Conservation (phyloP, 2,329 filamentous ascomycete genomes). For the Cercospora berteroae region DNA sequence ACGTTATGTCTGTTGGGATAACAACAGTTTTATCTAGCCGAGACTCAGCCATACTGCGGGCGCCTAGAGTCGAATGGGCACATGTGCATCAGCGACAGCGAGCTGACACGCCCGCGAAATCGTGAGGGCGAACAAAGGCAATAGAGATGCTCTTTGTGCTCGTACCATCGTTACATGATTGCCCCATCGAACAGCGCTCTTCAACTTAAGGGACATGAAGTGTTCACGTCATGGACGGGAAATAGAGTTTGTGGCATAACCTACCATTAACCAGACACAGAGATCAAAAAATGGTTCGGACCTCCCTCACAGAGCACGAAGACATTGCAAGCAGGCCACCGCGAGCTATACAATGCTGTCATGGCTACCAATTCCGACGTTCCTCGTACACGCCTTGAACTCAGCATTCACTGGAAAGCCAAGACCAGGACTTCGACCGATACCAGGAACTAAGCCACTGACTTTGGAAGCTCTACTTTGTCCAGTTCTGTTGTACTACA, state of each 20-base stretch:
- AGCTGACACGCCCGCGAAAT: background rate
- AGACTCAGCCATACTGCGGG: background rate
- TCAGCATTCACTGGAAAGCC: slow-evolving; percentile 32
- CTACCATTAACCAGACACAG: background rate
- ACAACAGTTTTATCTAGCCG: too few relatives aligned
- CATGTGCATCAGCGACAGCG: background rate
- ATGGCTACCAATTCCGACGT: slow-evolving; percentile 21
- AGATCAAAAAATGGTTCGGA: background rate
- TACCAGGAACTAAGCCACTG: slow-evolving; percentile 43
- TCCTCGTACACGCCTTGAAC: slow-evolving; percentile 25
- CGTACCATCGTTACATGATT: background rate
- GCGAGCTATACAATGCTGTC: background rate
- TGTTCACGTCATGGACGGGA: slow-evolving; percentile 14
- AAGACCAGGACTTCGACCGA: slow-evolving; percentile 42
- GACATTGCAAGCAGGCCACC: background rate
- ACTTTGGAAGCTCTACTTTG: slow-evolving; percentile 42
- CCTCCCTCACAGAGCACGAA: background rate
- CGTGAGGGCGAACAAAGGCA: background rate
- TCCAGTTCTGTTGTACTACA: slow-evolving; percentile 45
- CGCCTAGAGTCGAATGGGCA: background rate
- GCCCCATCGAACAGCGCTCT: too few relatives aligned
- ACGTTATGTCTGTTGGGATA: background rate
- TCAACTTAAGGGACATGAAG: background rate
- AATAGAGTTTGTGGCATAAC: slow-evolving; percentile 11
- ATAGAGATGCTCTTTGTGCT: background rate